Base-by-base conservation (phyloP, 192 early-diverging fungal species). In the Chytriomyces sp. region DNA sequence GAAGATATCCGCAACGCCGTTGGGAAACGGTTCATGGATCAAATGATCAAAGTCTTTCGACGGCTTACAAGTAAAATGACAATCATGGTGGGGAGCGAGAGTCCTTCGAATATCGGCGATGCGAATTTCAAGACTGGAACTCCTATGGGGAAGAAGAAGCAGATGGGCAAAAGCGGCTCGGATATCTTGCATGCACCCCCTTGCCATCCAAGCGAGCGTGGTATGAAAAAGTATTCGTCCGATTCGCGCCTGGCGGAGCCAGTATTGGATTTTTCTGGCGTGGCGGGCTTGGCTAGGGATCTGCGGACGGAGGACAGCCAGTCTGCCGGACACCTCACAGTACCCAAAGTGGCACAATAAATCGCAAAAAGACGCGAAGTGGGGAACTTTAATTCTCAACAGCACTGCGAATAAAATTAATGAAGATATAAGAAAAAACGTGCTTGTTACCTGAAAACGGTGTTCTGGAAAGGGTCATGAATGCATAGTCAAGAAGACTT, bases 1-100 rank as follows among this genome's bases (percentile, higher is more conserved):
- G 85, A 88, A 69, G 87, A 88, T 43, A 81, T 88, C 44, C 75
- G 79, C 50, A 83, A 84, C 68, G 85, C 84, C 1, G 83, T 88
- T 74, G 53, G 13, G 53, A 57, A 57, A 20, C 53, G 53, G 1
- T 57, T 57, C 53, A 57, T 57, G 53, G 53, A 57, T 5, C 53
- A 57, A 57, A 20, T 57, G 13, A 57, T 57, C 53, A 57, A 57
- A 57, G 53, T 57, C 16, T 57, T 57, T 57, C 53, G 53, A 20
- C 2, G 53, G 16, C 53, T 57, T 3, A 57, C 53, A 5, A 57
- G 53, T 20, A 57, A 57, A 57, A 57, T 57, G 53, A 57, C 53
- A 57, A n/a, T 57, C 16, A 57, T 20, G 53, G 16, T 20, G 16
- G 20, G 53, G 3, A 57, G 20, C 20, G 53, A 57, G 20, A 20